A percentile compares a stretch with the other conserved stretches of the same genome.
Conservation (phyloP, 768 basidiomycete species). For the Basidioascus undulatus region DNA sequence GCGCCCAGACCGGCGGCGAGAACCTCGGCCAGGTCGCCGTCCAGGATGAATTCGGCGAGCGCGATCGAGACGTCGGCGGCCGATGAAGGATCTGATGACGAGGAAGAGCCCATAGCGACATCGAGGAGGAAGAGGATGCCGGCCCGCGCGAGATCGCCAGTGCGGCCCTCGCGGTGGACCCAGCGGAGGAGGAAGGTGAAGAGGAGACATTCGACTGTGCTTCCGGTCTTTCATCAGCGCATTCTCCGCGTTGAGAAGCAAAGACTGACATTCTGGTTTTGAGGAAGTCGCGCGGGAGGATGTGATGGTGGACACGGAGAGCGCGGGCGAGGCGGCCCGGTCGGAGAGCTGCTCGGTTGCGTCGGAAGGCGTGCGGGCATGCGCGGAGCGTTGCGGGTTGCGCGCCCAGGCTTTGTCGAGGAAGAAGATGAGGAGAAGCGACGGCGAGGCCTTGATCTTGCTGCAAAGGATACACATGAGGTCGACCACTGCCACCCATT, state of each 20-base stretch:
- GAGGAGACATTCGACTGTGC: constrained; percentile 76
- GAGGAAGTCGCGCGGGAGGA: constrained; percentile 13
- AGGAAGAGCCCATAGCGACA: constrained; percentile 39
- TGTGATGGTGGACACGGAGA: constrained; percentile 35
- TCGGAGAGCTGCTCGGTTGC: constrained; percentile 7
- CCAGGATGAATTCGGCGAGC: constrained; percentile 75
- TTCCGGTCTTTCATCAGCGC: constrained; percentile 64
- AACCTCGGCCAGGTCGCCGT: constrained; percentile 97
- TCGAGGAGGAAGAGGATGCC: constrained; percentile 88
- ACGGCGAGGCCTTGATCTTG: constrained; percentile 65
- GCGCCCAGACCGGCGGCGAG: constrained; percentile 79
- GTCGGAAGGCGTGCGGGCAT: too few species aligned
- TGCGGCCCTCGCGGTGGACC: constrained; percentile 76
- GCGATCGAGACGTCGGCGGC: constrained; percentile 49
- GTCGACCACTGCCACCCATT: constrained; percentile 45
- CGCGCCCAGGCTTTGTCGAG: constrained; percentile 77
- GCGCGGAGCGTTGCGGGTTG: too few species aligned
- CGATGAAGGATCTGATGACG: constrained; percentile 5
- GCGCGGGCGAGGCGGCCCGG: constrained; percentile 28
- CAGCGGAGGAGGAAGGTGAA: constrained; percentile 91
- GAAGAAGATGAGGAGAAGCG: constrained; percentile 89
- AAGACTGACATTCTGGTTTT: constrained; percentile 24
- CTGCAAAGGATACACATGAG: constrained; percentile 78
- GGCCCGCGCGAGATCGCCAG: constrained; percentile 78
- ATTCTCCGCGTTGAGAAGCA: constrained; percentile 3